These are phyloP conservation scores for Ensete ventricosum DNA, from an alignment of 176 grass and related monocot genomes.

Conservation along the genomic window DNA sequence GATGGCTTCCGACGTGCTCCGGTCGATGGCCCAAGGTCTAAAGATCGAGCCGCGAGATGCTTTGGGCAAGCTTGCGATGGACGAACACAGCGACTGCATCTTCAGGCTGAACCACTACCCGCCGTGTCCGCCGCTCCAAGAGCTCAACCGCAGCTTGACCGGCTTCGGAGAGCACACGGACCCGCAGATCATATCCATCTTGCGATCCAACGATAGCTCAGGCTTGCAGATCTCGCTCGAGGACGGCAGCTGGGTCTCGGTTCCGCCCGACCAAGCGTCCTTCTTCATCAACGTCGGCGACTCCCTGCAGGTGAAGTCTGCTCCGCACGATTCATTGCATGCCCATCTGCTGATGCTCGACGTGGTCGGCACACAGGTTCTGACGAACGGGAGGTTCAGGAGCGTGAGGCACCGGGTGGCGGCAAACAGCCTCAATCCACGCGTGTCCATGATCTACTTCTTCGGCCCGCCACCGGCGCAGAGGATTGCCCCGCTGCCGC, in stretches of 20 bases:
- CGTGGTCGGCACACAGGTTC: slow-evolving; percentile 29
- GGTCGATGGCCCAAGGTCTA: slow-evolving; percentile 61
- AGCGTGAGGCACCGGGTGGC: slow-evolving; percentile 94
- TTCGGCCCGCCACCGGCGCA: slow-evolving; percentile 47
- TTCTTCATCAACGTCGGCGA: slow-evolving; percentile 95
- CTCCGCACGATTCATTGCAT: not conserved
- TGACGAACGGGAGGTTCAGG: slow-evolving; percentile 86
- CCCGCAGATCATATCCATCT: slow-evolving; percentile 76
- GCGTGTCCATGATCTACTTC: slow-evolving; percentile 95
- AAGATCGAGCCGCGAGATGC: slow-evolving; percentile 32
- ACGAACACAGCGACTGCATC: slow-evolving; percentile 51
- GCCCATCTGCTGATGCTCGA: not conserved
- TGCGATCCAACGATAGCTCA: slow-evolving; percentile 64
- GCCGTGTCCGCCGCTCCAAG: slow-evolving; percentile 50
- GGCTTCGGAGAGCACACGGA: slow-evolving; percentile 98
- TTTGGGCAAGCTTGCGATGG: slow-evolving; percentile 46
- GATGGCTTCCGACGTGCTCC: slow-evolving; percentile 51
- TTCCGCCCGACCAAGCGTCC: slow-evolving; percentile 65
- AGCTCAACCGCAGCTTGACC: slow-evolving; percentile 43
- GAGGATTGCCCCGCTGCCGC: slow-evolving; percentile 70
- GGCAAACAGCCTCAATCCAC: slow-evolving; percentile 71
- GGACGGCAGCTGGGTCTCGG: slow-evolving; percentile 60
- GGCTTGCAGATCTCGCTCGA: slow-evolving; percentile 64
- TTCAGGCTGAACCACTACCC: slow-evolving; percentile 94
- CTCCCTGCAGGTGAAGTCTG: slow-evolving; percentile 47